Evolutionary conservation across 352 stramenopile genomes (phyloP), one percentile per base, ranked within the genome.

Genomic region (Detonula confervacea): DNA sequence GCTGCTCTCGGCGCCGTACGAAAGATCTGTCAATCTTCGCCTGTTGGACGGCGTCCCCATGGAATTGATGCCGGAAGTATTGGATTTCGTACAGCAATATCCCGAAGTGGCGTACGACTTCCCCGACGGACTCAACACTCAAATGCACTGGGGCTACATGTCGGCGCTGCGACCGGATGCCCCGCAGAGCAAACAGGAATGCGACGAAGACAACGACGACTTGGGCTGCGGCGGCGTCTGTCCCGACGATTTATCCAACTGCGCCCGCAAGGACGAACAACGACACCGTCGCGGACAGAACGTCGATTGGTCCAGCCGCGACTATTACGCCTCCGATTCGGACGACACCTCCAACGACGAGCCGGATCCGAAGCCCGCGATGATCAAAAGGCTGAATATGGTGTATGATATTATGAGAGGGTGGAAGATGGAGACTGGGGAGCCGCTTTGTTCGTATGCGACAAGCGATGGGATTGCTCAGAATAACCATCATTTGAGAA

Each of bases 51-150:
- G 27, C 16, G 55, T 63, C 18, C 55, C 55, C 9, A 8, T 63
- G n/a, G 20, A 30, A 44, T 37, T 63, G 25, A 63, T 63, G 55
- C 55, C 55, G 9, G n/a, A 63, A 22, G 55, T 63, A 9, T 63
- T 63, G 55, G 55, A 30, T 8, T 63, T 63, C 49, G 55, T 63
- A 44, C 55, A 63, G 55, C 55, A 63, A 63, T 63, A 63, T 63
- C 55, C 7, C 4, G 55, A 63, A 12, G 27, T 14, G 14, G 6
- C 18, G 14, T 11, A 57, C 49, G 18, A 29, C 49, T 57, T 14
- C 35, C 35, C 35, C 35, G 35, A n/a, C n/a, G 35, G 12, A 12
- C 35, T 57, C 14, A 14, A 16, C 24, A 63, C n/a, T n/a, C n/a
- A n/a, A n/a, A n/a, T n/a, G n/a, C 55, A 63, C 25, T 63, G 55